Evolutionary conservation across 2,329 filamentous ascomycete species (phyloP), one percentile per base, ranked within the genome.

Genomic region (Fusarium camptoceras): DNA sequence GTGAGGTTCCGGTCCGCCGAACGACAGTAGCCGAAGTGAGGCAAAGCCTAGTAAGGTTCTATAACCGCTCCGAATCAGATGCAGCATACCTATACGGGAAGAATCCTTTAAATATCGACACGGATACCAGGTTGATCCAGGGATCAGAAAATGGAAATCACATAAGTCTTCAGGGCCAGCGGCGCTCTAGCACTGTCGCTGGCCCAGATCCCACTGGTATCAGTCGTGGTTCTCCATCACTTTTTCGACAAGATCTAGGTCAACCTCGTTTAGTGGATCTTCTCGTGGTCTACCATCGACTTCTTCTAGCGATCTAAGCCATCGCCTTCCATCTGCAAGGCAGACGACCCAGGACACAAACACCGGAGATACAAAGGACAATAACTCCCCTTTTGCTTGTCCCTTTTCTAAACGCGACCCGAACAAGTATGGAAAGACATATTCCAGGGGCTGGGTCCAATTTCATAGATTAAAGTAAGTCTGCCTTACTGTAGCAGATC

Each of bases 381-480:
- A 10, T 3, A 34, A 48, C 8, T 5, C 14, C 8, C 20, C 25
- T 16, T 20, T 56, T 30, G 54, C 54, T 39, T 56, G 54, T 30
- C 43, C 30, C 0, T 48, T 48, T 6, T 49, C 42, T 6, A 56
- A 56, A 30, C 30, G 2, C 7, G 11, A 56, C 10, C 41, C 43
- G 0, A 39, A 16, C 5, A 56, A 49, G 18, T 48, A 56, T 28
- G 31, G 43, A 8, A 28, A 56, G 11, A 56, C 43, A n/a, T 56
- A 25, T 22, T 56, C 54, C 8, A 25, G 43, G 12, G 54, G 31
- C 14, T 56, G 43, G 43, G 2, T 7, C 9, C 41, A 27, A 8
- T 48, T 48, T 48, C 30, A 47, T 25, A 37, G 54, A 16, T 39
- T 48, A 9, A 56, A 56, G 54, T 56, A 16, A 25, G 43, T 41